A percentile compares a stretch with the other conserved stretches of the same genome.
Evolutionary conservation across 345 rosid species (phyloP).

Genomic region (Linum trigynum): DNA sequence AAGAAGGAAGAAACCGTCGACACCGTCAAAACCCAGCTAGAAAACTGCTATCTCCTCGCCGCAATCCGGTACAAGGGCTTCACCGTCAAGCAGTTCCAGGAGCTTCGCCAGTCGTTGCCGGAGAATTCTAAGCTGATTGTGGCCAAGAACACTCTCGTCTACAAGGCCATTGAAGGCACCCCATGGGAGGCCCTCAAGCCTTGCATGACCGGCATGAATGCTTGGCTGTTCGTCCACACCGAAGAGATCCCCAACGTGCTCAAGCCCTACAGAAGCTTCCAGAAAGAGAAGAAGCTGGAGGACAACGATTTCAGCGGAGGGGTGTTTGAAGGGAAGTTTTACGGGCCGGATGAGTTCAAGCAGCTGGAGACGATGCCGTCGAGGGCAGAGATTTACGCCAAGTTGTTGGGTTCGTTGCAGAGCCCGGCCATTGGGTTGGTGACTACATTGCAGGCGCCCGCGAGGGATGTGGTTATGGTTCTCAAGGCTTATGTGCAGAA

Average conservation of each 20-base stretch:
- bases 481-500: conserved; percentile 79
- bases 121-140: conserved; percentile 59
- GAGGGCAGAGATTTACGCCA: conserved; percentile 74
- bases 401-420: conserved; percentile 72
- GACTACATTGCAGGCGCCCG: conserved; percentile 81
- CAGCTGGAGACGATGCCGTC: conserved; percentile 71
- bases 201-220: conserved; percentile 96
- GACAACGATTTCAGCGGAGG: conserved; percentile 75
- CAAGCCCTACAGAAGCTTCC: conserved; percentile 71
- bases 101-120: conserved; percentile 56
- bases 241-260: conserved; percentile 84
- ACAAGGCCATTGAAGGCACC: conserved; percentile 84
- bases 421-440: conserved; percentile 68
- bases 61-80: conserved; percentile 68
- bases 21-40: conserved; percentile 62
- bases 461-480: conserved; percentile 68
- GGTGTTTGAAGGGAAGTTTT: conserved; percentile 86
- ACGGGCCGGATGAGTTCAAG: conserved; percentile 68
- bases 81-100: conserved; percentile 84
- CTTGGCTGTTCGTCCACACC: conserved; percentile 79
- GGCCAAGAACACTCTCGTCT: conserved; percentile 81
- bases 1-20: conserved; percentile 82
- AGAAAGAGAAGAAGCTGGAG: conserved; percentile 64
- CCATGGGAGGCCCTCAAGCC: conserved; percentile 75
- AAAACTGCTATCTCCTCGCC: conserved; percentile 72